These are phyloP conservation scores for Dendrocalamus latiflorus DNA, from an alignment of 202 grass and related monocot genomes.

Conservation along the genomic window DNA sequence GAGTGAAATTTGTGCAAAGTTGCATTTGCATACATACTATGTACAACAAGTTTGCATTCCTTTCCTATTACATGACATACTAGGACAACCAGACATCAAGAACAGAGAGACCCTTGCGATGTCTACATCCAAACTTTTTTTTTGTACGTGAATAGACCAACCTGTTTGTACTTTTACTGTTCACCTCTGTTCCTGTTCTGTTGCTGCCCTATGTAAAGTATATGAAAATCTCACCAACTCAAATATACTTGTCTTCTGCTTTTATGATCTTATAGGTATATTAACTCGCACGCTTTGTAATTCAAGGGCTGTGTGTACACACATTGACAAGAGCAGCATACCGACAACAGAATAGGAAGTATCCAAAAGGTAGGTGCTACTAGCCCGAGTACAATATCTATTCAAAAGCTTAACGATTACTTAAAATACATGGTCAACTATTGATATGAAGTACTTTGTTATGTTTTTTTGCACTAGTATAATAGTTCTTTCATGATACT, in stretches of 20 bases:
- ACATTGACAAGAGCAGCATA: constrained; percentile 23
- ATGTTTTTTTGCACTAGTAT: neutral
- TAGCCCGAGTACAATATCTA: too few species aligned
- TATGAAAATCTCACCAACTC: neutral
- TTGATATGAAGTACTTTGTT: neutral
- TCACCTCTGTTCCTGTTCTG: neutral
- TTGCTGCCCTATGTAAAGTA: neutral
- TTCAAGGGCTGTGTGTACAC: constrained; percentile 3
- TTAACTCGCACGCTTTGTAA: neutral
- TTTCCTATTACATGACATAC: neutral
- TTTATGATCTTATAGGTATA: neutral
- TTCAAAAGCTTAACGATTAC: constrained; percentile 24
- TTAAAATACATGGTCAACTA: neutral
- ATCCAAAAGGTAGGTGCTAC: neutral
- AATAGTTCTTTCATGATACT: neutral
- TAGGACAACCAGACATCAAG: neutral
- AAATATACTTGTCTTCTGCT: neutral
- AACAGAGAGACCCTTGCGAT: neutral
- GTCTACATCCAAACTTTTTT: neutral
- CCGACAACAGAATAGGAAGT: constrained; percentile 24
- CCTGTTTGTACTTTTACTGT: constrained; percentile 1
- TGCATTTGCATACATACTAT: constrained; percentile 17
- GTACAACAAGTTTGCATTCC: neutral
- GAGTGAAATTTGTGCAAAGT: neutral
- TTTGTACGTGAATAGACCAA: neutral